A percentile compares a stretch with the other conserved stretches of the same genome.
These are phyloP conservation scores for Chlorociboria aeruginascens DNA, from an alignment of 495 filamentous ascomycete species.

Conservation along the genomic window DNA sequence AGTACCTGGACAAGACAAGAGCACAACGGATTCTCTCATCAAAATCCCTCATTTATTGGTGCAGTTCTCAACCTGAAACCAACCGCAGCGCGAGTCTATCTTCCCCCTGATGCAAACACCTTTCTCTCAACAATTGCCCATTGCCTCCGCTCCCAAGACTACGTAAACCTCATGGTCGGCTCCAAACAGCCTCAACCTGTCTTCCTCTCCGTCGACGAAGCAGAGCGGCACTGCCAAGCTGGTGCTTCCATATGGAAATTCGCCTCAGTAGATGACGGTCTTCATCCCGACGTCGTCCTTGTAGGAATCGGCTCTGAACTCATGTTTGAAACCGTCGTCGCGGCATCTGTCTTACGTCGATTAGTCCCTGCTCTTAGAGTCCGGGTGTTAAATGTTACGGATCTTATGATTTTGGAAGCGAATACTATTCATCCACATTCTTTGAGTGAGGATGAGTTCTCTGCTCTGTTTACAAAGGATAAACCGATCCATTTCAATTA, in stretches of 20 bases:
- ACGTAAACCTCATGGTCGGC: slow-evolving; percentile 64
- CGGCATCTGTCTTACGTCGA: slow-evolving; percentile 44
- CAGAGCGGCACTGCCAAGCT: slow-evolving; percentile 50
- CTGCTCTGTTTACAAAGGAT: slow-evolving; percentile 49
- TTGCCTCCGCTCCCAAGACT: slow-evolving; percentile 51
- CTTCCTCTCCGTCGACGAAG: slow-evolving; percentile 53
- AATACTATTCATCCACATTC: slow-evolving; percentile 53
- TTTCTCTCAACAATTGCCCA: slow-evolving; percentile 55
- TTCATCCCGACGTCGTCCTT: slow-evolving; percentile 54
- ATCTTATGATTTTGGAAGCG: slow-evolving; percentile 53
- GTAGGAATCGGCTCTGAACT: slow-evolving; percentile 61
- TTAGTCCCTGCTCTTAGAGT: slow-evolving; percentile 42
- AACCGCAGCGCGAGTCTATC: slow-evolving; percentile 50
- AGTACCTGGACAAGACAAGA: slow-evolving; percentile 66
- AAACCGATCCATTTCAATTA: slow-evolving; percentile 56
- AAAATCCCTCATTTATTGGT: slow-evolving; percentile 69
- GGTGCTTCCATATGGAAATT: slow-evolving; percentile 59
- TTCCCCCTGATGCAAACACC: slow-evolving; percentile 68
- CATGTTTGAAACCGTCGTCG: slow-evolving; percentile 58
- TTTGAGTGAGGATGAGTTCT: slow-evolving; percentile 39
- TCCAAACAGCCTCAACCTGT: slow-evolving; percentile 61
- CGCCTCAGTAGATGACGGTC: slow-evolving; percentile 44
- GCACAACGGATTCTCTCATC: slow-evolving; percentile 69
- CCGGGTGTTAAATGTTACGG: slow-evolving; percentile 63
- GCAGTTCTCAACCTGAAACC: slow-evolving; percentile 60